A percentile compares a stretch with the other conserved stretches of the same genome.
These are phyloP conservation scores for Leishmania amazonensis DNA, from an alignment of 208 protist genomes.

Conservation along the genomic window DNA sequence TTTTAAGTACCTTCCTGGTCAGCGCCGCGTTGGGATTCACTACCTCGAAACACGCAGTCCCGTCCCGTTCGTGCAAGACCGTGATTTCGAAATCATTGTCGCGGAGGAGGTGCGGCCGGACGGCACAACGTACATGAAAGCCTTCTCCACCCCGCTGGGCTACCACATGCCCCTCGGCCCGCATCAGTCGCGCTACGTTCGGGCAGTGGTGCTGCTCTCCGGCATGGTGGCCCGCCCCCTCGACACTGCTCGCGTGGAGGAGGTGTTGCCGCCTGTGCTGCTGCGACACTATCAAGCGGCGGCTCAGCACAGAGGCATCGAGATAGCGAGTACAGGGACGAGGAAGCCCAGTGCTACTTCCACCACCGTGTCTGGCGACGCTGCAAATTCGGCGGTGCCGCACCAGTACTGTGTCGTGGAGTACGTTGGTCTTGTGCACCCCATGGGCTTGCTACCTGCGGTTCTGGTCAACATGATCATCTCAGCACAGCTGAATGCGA, in stretches of 20 bases:
- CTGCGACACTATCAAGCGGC: slow-evolving; percentile 9
- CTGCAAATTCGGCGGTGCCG: not conserved
- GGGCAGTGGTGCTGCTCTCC: slow-evolving; percentile 61
- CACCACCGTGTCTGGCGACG: not conserved
- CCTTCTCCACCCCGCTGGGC: slow-evolving; percentile 67
- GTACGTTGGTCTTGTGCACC: slow-evolving; percentile 78
- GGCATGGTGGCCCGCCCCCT: slow-evolving; percentile 63
- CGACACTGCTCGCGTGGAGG: not conserved
- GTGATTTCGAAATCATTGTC: slow-evolving; percentile 83
- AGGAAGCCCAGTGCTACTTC: not conserved
- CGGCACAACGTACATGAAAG: slow-evolving; percentile 68
- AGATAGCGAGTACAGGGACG: not conserved
- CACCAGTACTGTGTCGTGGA: slow-evolving; percentile 51
- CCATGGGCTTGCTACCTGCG: slow-evolving; percentile 72
- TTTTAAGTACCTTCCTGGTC: slow-evolving; percentile 45
- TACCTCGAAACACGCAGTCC: slow-evolving; percentile 70
- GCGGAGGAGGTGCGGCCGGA: slow-evolving; percentile 55
- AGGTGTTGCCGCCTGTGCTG: slow-evolving; percentile 23
- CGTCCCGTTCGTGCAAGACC: slow-evolving; percentile 62
- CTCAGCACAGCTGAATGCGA: slow-evolving; percentile 45
- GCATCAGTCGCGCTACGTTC: slow-evolving; percentile 66
- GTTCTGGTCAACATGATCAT: slow-evolving; percentile 75
- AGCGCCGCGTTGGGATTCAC: slow-evolving; percentile 69
- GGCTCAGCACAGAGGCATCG: not conserved
- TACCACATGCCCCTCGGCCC: slow-evolving; percentile 60